Evolutionary conservation across 108 stramenopile genomes (phyloP).

Genomic region (Stephanodiscus minutulus): DNA sequence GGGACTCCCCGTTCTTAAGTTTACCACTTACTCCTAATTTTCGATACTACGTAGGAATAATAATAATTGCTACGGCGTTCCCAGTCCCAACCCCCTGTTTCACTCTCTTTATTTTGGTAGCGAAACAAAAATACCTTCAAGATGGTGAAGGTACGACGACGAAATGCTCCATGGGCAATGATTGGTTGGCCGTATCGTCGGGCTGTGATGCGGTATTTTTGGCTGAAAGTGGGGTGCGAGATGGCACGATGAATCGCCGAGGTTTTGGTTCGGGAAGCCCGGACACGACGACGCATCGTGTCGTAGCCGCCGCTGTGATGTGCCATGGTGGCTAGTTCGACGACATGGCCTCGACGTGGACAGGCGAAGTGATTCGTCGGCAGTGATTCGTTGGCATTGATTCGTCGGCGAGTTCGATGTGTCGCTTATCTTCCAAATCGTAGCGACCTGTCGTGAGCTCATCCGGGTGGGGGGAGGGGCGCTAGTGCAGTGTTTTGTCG

Average conservation of each 20-base stretch:
- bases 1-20: not conserved
- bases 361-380: too few relatives aligned
- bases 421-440: not conserved
- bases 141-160: conserved; percentile 17
- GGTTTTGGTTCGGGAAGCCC: not conserved
- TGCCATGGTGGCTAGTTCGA: not conserved
- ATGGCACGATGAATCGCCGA: not conserved
- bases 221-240: not conserved
- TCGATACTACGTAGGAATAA: not conserved
- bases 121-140: not conserved
- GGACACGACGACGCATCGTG: not conserved
- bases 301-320: not conserved
- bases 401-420: not conserved
- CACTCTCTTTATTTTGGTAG: too few relatives aligned
- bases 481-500: not conserved
- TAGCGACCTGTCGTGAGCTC: not conserved
- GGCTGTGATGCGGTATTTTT: not conserved
- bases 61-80: not conserved
- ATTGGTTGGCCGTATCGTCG: not conserved
- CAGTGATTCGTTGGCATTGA: not conserved
- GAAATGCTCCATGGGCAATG: not conserved
- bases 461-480: not conserved
- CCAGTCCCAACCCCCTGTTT: too few relatives aligned
- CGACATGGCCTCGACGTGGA: not conserved
- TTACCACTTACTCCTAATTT: conserved; percentile 1